Evolutionary conservation across 768 basidiomycete species (phyloP).

Genomic region (Phylloporus scabripes): DNA sequence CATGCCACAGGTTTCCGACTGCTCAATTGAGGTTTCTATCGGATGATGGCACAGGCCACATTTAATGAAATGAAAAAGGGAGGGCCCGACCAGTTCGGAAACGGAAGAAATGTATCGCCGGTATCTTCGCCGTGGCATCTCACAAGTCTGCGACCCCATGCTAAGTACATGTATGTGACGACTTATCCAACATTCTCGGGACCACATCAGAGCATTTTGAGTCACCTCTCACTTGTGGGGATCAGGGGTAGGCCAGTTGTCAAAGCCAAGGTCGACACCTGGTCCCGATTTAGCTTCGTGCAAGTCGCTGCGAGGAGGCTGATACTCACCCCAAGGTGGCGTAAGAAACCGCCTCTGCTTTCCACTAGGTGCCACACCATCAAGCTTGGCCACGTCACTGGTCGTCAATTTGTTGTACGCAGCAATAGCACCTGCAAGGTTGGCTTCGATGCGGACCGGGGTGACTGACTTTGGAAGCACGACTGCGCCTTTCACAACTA

Average conservation of each 20-base stretch:
- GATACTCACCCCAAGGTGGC: conserved; percentile 62
- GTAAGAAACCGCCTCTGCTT: conserved; percentile 67
- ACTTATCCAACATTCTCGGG: background rate
- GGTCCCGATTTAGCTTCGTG: conserved; percentile 12
- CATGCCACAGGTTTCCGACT: background rate
- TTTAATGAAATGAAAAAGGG: background rate
- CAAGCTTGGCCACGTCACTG: conserved; percentile 51
- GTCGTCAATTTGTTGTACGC: conserved; percentile 43
- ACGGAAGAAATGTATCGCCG: background rate
- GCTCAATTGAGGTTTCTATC: background rate
- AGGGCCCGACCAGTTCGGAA: background rate
- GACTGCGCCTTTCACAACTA: conserved; percentile 60
- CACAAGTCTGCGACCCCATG: background rate
- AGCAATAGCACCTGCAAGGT: conserved; percentile 46
- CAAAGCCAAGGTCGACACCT: conserved; percentile 67
- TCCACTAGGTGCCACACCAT: conserved; percentile 50
- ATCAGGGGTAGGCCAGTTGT: conserved; percentile 44
- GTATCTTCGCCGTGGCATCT: background rate
- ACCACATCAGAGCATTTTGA: background rate
- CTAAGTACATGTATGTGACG: background rate
- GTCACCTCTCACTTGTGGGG: conserved; percentile 1
- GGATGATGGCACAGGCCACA: background rate
- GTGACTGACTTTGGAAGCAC: conserved; percentile 78
- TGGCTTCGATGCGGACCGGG: conserved; percentile 56
- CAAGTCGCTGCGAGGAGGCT: background rate